Conservation (phyloP, 176 grass and related monocot species). For the Aegilops bicornis region DNA sequence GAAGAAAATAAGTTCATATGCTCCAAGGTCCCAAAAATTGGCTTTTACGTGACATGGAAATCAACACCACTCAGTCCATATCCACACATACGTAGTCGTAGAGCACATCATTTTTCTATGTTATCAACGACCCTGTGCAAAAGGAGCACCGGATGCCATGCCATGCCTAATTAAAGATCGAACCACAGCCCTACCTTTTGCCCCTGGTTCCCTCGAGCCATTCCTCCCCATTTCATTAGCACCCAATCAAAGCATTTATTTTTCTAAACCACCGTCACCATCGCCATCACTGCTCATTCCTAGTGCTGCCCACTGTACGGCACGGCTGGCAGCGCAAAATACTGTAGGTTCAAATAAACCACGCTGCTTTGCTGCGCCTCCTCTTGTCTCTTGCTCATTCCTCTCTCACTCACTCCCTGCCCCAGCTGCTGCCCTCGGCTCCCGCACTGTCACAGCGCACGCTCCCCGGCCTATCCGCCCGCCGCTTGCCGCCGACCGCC, state of each 20-base stretch:
- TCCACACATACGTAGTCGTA: background rate
- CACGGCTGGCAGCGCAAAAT: too few species aligned
- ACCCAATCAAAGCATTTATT: too few species aligned
- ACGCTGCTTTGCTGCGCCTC: background rate
- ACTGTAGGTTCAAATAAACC: slow-evolving; percentile 23
- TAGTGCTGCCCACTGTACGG: background rate
- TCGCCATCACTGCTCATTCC: slow-evolving; percentile 3
- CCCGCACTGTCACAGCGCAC: background rate
- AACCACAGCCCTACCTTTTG: background rate
- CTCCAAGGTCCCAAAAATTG: background rate
- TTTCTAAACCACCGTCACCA: background rate
- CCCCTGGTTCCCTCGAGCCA: background rate
- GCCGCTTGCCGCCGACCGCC: background rate
- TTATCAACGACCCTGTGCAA: background rate
- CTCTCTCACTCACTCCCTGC: background rate
- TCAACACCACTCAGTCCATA: background rate
- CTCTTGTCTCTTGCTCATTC: slow-evolving; percentile 28
- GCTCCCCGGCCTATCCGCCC: background rate
- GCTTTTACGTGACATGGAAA: too few species aligned
- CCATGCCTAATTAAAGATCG: background rate
- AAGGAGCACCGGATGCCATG: background rate
- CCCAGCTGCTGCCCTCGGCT: background rate
- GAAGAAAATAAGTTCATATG: background rate
- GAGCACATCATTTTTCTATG: background rate
- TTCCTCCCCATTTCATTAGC: background rate